phyloP scores from a whole-genome alignment of 805 yeast genomes.

The Vanderwaltozyma yarrowii region DNA sequence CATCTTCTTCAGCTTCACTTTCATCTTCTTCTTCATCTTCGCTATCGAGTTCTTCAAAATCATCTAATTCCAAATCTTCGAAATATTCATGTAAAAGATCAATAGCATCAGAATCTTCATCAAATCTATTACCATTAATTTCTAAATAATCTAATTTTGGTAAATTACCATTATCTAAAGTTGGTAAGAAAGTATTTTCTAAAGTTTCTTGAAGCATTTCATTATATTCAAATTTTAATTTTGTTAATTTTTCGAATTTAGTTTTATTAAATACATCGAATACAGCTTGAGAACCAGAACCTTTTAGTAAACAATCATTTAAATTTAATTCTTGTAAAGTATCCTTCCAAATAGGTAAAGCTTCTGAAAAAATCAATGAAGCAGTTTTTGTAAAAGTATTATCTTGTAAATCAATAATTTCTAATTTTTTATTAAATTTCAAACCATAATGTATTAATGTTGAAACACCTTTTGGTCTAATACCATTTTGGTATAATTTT shows the following conservation, averaged over 20 bases:
- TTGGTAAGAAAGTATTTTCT: slow-evolving; percentile 37
- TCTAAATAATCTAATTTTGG: slow-evolving; percentile 59
- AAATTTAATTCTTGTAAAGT: slow-evolving; percentile 66
- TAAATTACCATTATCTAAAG: slow-evolving; percentile 44
- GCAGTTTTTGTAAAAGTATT: slow-evolving; percentile 78
- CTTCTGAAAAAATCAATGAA: slow-evolving; percentile 52
- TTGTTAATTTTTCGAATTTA: slow-evolving; percentile 36
- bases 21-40: slow-evolving; percentile 42
- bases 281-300: slow-evolving; percentile 57
- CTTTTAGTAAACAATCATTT: slow-evolving; percentile 80
- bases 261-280: slow-evolving; percentile 38
- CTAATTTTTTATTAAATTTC: slow-evolving; percentile 45
- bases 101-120: slow-evolving; percentile 71
- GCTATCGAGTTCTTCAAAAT: slow-evolving; percentile 70
- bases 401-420: slow-evolving; percentile 81
- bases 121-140: slow-evolving; percentile 87
- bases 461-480: slow-evolving; percentile 85
- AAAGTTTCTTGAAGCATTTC: slow-evolving; percentile 67
- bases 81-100: slow-evolving; percentile 53
- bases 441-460: slow-evolving; percentile 67
- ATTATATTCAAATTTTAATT: slow-evolving; percentile 74
- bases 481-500: slow-evolving; percentile 90
- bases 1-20: slow-evolving; percentile 30
- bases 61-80: slow-evolving; percentile 87
- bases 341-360: slow-evolving; percentile 50